Base-by-base conservation (phyloP, 768 basidiomycete genomes). In the Clitopilus hobsonii region DNA sequence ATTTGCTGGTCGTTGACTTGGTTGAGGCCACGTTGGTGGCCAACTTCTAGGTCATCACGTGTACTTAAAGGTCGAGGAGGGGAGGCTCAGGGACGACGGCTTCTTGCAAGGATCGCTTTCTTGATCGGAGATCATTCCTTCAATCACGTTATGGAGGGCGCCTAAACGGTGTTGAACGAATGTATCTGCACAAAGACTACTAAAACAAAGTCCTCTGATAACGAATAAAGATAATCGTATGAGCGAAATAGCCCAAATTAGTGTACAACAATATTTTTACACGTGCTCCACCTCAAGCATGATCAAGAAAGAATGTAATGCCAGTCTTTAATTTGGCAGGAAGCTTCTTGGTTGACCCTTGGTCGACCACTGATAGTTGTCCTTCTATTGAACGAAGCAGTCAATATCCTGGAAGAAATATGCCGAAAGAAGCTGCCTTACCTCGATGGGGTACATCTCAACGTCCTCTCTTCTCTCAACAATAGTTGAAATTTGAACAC, bases 401-500 rank as follows among this genome's bases (percentile, higher is more conserved):
- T 18, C 14, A 6, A 22, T 26, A 14, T 48, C 14, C 10, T 26
- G 47, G 25, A 48, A 48, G 20, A 48, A 13, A 48, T 3, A 14
- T 14, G 47, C 7, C 30, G 7, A 32, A 7, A 16, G 16, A 22
- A 22, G 13, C 25, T 48, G 25, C 27, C 49, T 32, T 51, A 51
- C 49, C 8, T 51, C 49, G 5, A 51, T 51, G 7, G 30, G 18
- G 30, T 51, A 51, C 49, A 51, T 51, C 49, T 51, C 49, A 10
- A 51, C 30, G 49, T 51, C 49, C 18, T 51, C 49, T 22, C 49
- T 27, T 5, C 48, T 16, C 27, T 49, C 48, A 24, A 27, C 16
- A 23, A 22, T 27, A 20, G 48, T 49, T 4, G 48, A 49, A 14
- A 49, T 27, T 10, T 49, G 48, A 27, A 49, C 48, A 6, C 32